Conservation (phyloP, 2,329 filamentous ascomycete genomes). For the Ceratocystis huliohia region DNA sequence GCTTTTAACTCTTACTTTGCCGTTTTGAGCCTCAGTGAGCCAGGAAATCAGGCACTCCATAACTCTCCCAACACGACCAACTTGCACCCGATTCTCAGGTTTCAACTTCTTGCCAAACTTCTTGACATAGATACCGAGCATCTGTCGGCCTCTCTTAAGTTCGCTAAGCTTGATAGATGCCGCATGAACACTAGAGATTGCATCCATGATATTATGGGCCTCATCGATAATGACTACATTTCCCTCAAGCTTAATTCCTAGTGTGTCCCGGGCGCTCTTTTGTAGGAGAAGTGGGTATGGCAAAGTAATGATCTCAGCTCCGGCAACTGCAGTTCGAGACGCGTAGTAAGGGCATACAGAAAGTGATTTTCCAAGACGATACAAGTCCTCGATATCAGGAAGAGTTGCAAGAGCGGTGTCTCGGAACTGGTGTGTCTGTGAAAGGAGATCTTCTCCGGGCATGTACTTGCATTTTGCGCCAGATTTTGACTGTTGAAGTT, state of each 20-base stretch:
- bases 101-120: conserved; percentile 81
- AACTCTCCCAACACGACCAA: conserved; percentile 74
- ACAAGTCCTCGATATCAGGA: conserved; percentile 86
- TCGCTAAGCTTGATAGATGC: conserved; percentile 62
- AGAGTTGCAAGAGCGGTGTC: conserved; percentile 74
- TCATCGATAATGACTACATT: conserved; percentile 95
- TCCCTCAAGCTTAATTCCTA: conserved; percentile 72
- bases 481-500: conserved; percentile 62
- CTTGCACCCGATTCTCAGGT: conserved; percentile 80
- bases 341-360: conserved; percentile 92
- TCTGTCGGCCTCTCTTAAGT: conserved; percentile 56
- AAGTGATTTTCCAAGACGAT: conserved; percentile 61
- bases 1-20: conserved; percentile 33
- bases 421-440: conserved; percentile 64
- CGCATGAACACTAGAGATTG: conserved; percentile 76
- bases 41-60: conserved; percentile 65
- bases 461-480: conserved; percentile 62
- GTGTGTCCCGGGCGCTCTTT: conserved; percentile 70
- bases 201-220: conserved; percentile 95
- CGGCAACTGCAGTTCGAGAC: conserved; percentile 69
- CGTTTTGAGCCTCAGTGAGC: conserved; percentile 42
- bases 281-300: conserved; percentile 87
- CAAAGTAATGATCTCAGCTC: conserved; percentile 79
- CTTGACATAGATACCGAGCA: conserved; percentile 70
- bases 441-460: conserved; percentile 62